A percentile compares a stretch with the other conserved stretches of the same genome.
These are phyloP conservation scores for Alternaria ventricosa DNA, from an alignment of 2,329 filamentous ascomycete genomes.

Conservation along the genomic window DNA sequence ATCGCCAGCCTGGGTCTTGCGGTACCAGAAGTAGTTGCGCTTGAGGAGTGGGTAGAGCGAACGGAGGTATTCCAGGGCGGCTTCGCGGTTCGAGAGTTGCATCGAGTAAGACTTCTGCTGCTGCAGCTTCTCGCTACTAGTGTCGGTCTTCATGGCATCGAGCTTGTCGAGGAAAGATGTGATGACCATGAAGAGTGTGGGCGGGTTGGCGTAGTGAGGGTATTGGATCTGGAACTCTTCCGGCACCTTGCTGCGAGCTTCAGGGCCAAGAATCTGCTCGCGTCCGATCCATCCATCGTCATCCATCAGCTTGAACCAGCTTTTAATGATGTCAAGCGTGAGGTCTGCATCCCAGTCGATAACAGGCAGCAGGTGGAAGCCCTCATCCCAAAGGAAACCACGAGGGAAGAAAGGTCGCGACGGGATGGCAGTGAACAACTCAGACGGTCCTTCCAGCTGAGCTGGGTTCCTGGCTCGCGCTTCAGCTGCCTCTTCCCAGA, in stretches of 20 bases:
- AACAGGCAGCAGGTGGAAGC: constrained; percentile 90
- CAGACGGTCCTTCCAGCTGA: constrained; percentile 78
- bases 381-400: constrained; percentile 97
- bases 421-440: constrained; percentile 89
- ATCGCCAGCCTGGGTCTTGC: constrained; percentile 86
- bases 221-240: constrained; percentile 93
- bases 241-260: constrained; percentile 95
- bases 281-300: constrained; percentile 97
- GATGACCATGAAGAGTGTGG: constrained; percentile 89
- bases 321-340: constrained; percentile 81
- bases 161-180: constrained; percentile 84
- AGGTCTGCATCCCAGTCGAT: constrained; percentile 94
- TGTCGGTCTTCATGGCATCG: constrained; percentile 52
- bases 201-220: constrained; percentile 96
- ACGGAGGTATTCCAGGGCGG: constrained; percentile 74
- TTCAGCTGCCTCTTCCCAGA: constrained; percentile 90
- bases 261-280: constrained; percentile 90
- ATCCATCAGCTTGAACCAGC: constrained; percentile 96
- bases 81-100: constrained; percentile 70
- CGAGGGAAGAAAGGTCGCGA: constrained; percentile 95
- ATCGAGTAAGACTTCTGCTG: constrained; percentile 60
- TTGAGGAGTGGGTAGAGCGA: constrained; percentile 85
- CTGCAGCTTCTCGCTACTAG: constrained; percentile 43
- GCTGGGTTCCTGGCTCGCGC: constrained; percentile 74
- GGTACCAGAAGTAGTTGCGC: constrained; percentile 94